phyloP scores from a whole-genome alignment of 768 basidiomycete species.

The Coprinellus micaceus region DNA sequence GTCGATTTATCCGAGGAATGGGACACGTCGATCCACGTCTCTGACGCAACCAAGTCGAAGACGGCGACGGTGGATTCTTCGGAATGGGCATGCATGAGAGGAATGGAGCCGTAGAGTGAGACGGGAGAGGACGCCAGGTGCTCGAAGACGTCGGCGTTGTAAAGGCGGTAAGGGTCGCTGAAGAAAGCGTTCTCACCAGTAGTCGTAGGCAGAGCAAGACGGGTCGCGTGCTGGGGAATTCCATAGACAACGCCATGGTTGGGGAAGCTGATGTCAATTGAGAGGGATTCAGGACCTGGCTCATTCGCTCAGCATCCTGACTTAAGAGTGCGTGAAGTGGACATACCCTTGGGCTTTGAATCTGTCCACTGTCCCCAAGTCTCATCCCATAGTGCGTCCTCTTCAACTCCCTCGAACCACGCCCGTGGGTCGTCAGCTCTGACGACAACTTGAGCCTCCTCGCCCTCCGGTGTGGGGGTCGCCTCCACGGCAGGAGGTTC shows the following conservation, averaged over 20 bases:
- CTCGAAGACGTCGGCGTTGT: slow-evolving; percentile 95
- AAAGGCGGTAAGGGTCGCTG: slow-evolving; percentile 90
- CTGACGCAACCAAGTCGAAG: slow-evolving; percentile 83
- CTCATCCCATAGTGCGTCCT: slow-evolving; percentile 90
- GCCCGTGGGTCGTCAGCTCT: slow-evolving; percentile 45
- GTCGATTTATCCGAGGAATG: slow-evolving; percentile 67
- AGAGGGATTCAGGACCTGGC: slow-evolving; percentile 90
- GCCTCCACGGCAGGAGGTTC: slow-evolving; percentile 42
- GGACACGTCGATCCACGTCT: slow-evolving; percentile 92
- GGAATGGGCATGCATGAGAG: slow-evolving; percentile 91
- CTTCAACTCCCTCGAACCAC: slow-evolving; percentile 88
- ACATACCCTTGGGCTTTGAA: slow-evolving; percentile 88
- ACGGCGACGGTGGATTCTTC: slow-evolving; percentile 84
- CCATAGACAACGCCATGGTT: slow-evolving; percentile 90
- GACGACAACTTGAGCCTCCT: slow-evolving; percentile 50
- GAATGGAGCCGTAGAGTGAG: slow-evolving; percentile 89
- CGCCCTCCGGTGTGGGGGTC: slow-evolving; percentile 40
- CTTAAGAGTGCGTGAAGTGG: background rate
- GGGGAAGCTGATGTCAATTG: slow-evolving; percentile 90
- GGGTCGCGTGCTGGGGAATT: slow-evolving; percentile 94
- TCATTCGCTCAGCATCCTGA: slow-evolving; percentile 5
- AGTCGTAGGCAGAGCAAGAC: slow-evolving; percentile 84
- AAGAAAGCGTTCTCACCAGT: slow-evolving; percentile 73
- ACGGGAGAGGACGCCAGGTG: slow-evolving; percentile 78
- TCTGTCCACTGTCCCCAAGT: slow-evolving; percentile 85